Conservation (phyloP, 2,329 filamentous ascomycete species). For the Penicillium expansum region DNA sequence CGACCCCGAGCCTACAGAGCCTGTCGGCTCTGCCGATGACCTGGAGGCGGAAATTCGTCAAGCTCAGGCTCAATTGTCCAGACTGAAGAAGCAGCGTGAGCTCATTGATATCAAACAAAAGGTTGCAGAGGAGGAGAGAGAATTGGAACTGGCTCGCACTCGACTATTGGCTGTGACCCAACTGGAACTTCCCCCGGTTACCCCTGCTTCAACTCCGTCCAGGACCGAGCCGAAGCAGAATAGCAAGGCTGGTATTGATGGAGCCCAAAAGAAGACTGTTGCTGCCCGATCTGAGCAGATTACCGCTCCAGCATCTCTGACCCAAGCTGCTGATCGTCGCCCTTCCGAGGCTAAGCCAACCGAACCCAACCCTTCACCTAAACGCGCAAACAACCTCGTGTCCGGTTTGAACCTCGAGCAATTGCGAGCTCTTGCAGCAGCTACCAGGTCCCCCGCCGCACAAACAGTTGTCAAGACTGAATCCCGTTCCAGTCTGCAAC, state of each 20-base stretch:
- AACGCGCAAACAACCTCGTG: background rate
- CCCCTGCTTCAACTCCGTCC: background rate
- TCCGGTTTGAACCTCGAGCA: background rate
- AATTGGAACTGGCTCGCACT: constrained; percentile 4
- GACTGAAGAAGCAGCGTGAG: constrained; percentile 9
- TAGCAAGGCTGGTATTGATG: background rate
- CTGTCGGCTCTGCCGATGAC: background rate
- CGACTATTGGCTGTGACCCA: background rate
- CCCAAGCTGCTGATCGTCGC: background rate
- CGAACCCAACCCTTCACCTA: background rate
- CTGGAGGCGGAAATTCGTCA: constrained; percentile 7
- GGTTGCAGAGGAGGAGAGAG: constrained; percentile 5
- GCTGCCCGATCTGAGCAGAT: background rate
- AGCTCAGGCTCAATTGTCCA: constrained; percentile 5
- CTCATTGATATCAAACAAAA: constrained; percentile 12
- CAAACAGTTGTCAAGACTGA: background rate
- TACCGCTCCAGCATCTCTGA: background rate
- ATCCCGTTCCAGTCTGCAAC: background rate
- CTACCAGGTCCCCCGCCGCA: constrained; percentile 6
- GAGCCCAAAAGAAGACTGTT: background rate
- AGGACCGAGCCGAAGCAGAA: background rate
- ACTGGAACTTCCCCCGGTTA: background rate
- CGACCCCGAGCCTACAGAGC: background rate
- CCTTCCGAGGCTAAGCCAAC: background rate
- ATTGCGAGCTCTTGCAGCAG: constrained; percentile 7